Evolutionary conservation across 2,329 filamentous ascomycete genomes (phyloP).

Genomic region (Clonostachys chloroleuca): DNA sequence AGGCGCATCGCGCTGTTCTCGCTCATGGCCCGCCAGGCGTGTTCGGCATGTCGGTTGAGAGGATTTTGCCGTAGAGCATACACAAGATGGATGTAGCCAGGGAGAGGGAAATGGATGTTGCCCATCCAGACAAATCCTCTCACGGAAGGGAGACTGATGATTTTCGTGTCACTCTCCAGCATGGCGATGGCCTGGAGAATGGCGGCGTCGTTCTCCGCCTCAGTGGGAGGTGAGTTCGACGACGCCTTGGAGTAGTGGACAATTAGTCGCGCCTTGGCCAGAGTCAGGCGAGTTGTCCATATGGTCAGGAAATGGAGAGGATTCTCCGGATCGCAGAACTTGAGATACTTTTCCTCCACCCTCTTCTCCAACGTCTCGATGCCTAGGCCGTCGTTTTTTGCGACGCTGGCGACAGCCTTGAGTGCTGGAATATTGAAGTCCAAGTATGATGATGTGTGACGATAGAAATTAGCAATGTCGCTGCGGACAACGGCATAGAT

Average conservation of each 20-base stretch:
- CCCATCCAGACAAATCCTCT: conserved; percentile 29
- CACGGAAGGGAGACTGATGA: conserved; percentile 19
- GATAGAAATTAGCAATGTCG: conserved; percentile 37
- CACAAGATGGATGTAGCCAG: conserved; percentile 31
- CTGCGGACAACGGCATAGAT: conserved; percentile 29
- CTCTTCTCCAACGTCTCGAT: conserved; percentile 27
- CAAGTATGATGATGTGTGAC: conserved; percentile 24
- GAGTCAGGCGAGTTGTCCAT: conserved; percentile 36
- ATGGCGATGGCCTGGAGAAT: conserved; percentile 21
- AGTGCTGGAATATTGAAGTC: conserved; percentile 38
- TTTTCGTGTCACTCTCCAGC: conserved; percentile 27
- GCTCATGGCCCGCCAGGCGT: conserved; percentile 40
- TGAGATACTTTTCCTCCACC: conserved; percentile 42
- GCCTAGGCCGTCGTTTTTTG: conserved; percentile 9
- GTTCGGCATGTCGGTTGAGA: conserved; percentile 49
- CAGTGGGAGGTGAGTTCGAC: conserved; percentile 7
- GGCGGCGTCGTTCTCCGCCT: conserved; percentile 17
- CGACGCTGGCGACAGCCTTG: conserved; percentile 13
- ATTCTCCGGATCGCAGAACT: conserved; percentile 26
- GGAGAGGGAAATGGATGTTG: conserved; percentile 29
- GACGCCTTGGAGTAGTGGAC: conserved; percentile 30
- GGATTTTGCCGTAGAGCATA: conserved; percentile 25
- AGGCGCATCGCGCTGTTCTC: conserved; percentile 24
- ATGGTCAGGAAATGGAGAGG: conserved; percentile 34
- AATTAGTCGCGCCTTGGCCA: conserved; percentile 30